Percentiles rank a stretch among this genome's conserved stretches.
Conservation (phyloP, 2,329 filamentous ascomycete species). For the Phaeosphaeria sp. region DNA sequence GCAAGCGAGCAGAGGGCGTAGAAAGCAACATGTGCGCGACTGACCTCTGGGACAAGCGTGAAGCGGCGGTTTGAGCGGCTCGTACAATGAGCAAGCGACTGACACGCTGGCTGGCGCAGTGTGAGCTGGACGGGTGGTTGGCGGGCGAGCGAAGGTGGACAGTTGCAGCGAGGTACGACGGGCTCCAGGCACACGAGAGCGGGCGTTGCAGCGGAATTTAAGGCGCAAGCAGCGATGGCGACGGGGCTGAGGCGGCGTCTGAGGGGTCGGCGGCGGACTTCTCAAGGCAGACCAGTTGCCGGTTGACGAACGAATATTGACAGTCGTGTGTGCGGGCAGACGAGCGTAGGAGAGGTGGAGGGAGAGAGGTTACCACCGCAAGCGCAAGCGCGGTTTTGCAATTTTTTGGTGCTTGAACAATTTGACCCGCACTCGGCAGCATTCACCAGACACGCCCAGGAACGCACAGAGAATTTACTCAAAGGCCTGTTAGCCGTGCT, state of each 20-base stretch:
- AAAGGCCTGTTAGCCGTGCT: background rate
- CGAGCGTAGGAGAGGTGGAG: slow-evolving; percentile 30
- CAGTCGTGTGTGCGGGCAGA: slow-evolving; percentile 41
- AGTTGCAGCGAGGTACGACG: slow-evolving; percentile 26
- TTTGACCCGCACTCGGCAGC: slow-evolving; percentile 21
- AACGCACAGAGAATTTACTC: slow-evolving; percentile 14
- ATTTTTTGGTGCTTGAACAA: slow-evolving; percentile 26
- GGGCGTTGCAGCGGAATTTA: slow-evolving; percentile 13
- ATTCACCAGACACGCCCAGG: slow-evolving; percentile 17
- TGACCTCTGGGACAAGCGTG: slow-evolving; percentile 30
- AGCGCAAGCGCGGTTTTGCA: slow-evolving; percentile 14
- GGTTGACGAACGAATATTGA: slow-evolving; percentile 35
- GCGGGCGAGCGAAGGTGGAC: slow-evolving; percentile 17
- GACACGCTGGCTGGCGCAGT: background rate
- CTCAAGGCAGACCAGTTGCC: slow-evolving; percentile 35
- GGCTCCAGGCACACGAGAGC: slow-evolving; percentile 36
- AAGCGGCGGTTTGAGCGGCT: background rate
- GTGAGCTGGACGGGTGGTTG: slow-evolving; percentile 1
- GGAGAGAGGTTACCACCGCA: slow-evolving; percentile 22
- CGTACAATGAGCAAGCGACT: slow-evolving; percentile 9
- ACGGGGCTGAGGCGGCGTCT: slow-evolving; percentile 35
- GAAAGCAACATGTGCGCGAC: slow-evolving; percentile 23
- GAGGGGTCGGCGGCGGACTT: slow-evolving; percentile 27
- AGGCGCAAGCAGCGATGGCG: slow-evolving; percentile 28
- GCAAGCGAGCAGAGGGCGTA: slow-evolving; percentile 18